These are phyloP conservation scores for Monocercomonoides exilis DNA, from an alignment of 78 protist species.

Conservation along the genomic window DNA sequence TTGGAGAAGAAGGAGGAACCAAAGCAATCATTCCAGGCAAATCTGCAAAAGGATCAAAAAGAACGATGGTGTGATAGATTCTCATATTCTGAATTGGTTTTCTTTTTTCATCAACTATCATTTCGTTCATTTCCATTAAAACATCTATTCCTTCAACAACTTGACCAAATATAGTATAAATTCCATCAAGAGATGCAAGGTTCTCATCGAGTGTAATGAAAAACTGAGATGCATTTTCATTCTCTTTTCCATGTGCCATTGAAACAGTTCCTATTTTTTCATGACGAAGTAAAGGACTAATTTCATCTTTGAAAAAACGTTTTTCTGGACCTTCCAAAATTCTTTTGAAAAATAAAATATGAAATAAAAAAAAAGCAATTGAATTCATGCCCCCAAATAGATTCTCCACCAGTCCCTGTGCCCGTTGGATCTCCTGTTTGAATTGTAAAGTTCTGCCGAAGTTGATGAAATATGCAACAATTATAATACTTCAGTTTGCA, in stretches of 20 bases:
- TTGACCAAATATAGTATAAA: slow-evolving; percentile 4
- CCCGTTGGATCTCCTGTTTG: slow-evolving; percentile 88
- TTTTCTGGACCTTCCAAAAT: not conserved
- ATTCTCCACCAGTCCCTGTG: slow-evolving; percentile 76
- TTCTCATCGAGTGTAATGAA: slow-evolving; percentile 52
- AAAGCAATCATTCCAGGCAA: slow-evolving; percentile 37
- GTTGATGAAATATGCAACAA: slow-evolving; percentile 61
- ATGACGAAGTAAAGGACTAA: slow-evolving; percentile 43
- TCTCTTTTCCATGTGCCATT: slow-evolving; percentile 28
- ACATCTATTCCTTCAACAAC: slow-evolving; percentile 18
- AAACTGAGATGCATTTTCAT: slow-evolving; percentile 68
- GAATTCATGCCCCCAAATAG: slow-evolving; percentile 54
- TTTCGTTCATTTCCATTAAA: slow-evolving; percentile 20
- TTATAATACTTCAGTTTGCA: slow-evolving; percentile 91
- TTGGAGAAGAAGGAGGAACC: slow-evolving; percentile 6
- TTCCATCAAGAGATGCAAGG: slow-evolving; percentile 4
- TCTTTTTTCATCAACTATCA: slow-evolving; percentile 45
- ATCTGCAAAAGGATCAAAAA: slow-evolving; percentile 88
- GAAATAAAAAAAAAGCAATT: not conserved
- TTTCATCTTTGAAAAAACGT: slow-evolving; percentile 72
- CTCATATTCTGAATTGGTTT: slow-evolving; percentile 61
- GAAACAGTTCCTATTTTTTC: slow-evolving; percentile 33
- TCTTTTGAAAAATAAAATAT: not conserved
- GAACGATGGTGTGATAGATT: slow-evolving; percentile 65
- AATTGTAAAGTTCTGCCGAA: slow-evolving; percentile 61